phyloP scores from a whole-genome alignment of 164 flowering plant genomes.

The Cinnamomum micranthum region DNA sequence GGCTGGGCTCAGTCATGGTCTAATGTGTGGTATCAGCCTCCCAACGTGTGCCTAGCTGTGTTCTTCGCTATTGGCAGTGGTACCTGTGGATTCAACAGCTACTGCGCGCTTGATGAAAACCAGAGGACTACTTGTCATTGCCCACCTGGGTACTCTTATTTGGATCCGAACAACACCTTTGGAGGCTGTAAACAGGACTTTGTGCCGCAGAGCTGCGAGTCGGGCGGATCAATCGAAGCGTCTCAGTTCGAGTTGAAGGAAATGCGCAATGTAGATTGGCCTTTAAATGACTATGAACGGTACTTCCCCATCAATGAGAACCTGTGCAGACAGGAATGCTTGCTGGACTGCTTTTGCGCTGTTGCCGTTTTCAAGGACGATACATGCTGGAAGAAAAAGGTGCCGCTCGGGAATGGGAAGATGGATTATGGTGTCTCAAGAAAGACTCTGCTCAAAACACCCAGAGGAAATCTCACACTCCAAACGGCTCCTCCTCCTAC shows the following conservation, averaged over 20 bases:
- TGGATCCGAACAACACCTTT: conserved; percentile 4
- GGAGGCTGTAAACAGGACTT: conserved; percentile 8
- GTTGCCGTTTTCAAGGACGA: conserved; percentile 6
- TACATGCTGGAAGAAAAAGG: conserved; percentile 19
- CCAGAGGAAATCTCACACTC: conserved; percentile 1
- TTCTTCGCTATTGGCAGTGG: conserved; percentile 15
- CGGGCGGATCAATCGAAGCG: neutral
- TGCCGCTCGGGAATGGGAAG: conserved; percentile 16
- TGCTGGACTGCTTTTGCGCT: conserved; percentile 23
- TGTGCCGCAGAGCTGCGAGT: neutral
- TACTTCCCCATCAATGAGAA: neutral
- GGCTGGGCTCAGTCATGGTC: conserved; percentile 5
- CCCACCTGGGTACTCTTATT: conserved; percentile 20
- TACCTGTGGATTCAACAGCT: conserved; percentile 46
- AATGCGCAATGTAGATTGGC: conserved; percentile 11
- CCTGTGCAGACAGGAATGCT: conserved; percentile 11
- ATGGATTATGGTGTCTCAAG: neutral
- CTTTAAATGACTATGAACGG: neutral
- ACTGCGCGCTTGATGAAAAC: conserved; percentile 28
- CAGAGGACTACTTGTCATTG: conserved; percentile 32
- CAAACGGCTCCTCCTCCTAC: neutral
- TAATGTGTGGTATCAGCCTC: neutral
- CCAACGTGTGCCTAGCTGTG: conserved; percentile 3
- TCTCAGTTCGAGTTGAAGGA: neutral
- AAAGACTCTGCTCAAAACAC: conserved; percentile 17